Evolutionary conservation across 805 yeast genomes (phyloP), one percentile per base, ranked within the genome.

Genomic region (Nakazawaea anatomiae): DNA sequence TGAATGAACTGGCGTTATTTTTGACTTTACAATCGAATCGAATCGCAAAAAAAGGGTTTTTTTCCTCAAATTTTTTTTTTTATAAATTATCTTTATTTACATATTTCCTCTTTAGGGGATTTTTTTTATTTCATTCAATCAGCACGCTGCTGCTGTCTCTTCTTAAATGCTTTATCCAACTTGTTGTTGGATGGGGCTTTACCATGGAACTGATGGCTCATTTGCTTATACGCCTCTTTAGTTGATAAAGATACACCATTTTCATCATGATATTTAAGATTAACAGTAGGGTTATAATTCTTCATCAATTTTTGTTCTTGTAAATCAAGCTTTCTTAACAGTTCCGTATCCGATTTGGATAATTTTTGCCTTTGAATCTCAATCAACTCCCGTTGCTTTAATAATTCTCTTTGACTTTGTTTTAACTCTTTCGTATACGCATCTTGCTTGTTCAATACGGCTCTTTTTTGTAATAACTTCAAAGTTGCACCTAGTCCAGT

Each of bases 121-220:
- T 25, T 11, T 38, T 2, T 38, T 9, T 9, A n/a, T 9, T 10
- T 8, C 6, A 32, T 32, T 11, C 8, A 32, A 32, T 39, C 41
- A 39, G 10, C 12, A 25, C 31, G 18, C 10, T 27, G 43, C 27
- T 43, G 31, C 25, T 43, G 39, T 9, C 39, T n/a, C 25, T 43
- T 43, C 29, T 43, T 43, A 12, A 35, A 18, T 6, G 34, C 11
- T 14, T 43, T 43, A 18, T 43, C 51, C 30, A 43, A 31, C 27
- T 44, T 49, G 9, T 39, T 39, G 18, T 49, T 39, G 5, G 52
- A 49, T 6, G 52, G 52, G 27, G 44, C 64, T 14, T 61, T 66
- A 3, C 94, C 95, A 62, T 89, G 96, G 64, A 87, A 89, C 55
- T 82, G 79, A 55, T 85, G 91, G 3, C 94, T 85, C 44, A 88